Base-by-base conservation (phyloP, 306 rosid genomes). In the Vigna radiata region DNA sequence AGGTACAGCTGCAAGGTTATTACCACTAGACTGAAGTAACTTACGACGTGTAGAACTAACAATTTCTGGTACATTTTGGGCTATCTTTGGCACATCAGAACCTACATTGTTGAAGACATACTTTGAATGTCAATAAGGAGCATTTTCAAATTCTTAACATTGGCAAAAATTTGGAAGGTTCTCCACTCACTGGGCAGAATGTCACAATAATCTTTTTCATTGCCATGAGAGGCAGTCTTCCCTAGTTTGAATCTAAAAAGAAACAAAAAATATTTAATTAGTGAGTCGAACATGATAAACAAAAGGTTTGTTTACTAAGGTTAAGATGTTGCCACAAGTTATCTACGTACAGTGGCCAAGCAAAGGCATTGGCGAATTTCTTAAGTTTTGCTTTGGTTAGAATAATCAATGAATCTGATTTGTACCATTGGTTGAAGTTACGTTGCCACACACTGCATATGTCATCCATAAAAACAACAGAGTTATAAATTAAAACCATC, bases 1-100 rank as follows among this genome's bases (percentile, higher is more conserved):
- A 71, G 97, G 92, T 36, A 75, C 81, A 39, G 99, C 98, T 15
- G 87, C 80, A 8, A 92, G 93, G 88, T 96, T 96, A 71, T 83
- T 61, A 19, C 23, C 46, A 61, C 46, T 86, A 10, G 88, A 80
- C 69, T 89, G 85, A 15, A 89, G 92, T 77, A 96, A 86, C 80
- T 69, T 88, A 50, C 98, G 98, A 37, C 89, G 93, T 16, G 81
- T 78, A 50, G 75, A 76, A 69, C 56, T 72, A 19, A 64, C 58
- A 48, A 76, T 68, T 43, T 70, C 70, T 39, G 77, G 78, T 39
- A 18, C 64, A 71, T 63, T 75, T 21, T 79, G 81, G 17, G 61
- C 31, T 58, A 37, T 68, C 50, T 77, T 79, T 29, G 86, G 61
- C 71, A 72, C 83, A 58, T 80, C 68, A 60, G 78, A 77, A 87